These are phyloP conservation scores for Fusarium incarnatum DNA, from an alignment of 2,329 filamentous ascomycete species.

Conservation along the genomic window DNA sequence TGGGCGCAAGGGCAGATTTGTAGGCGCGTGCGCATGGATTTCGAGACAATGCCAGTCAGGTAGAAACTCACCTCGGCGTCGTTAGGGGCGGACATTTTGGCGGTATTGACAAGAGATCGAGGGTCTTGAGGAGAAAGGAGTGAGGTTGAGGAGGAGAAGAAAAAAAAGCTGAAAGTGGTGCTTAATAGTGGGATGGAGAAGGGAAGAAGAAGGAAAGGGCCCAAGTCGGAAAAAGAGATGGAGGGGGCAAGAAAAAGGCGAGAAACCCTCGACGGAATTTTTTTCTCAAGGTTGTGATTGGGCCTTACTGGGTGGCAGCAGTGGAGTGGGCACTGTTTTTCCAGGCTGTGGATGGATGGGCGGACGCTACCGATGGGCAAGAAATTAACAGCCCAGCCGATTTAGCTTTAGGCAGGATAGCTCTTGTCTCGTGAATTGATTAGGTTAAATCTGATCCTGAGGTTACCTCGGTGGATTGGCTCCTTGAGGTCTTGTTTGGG, in stretches of 20 bases:
- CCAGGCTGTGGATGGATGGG: slow-evolving; percentile 35
- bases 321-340: slow-evolving; percentile 47
- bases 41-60: slow-evolving; percentile 13
- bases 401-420: not conserved
- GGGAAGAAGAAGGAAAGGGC: slow-evolving; percentile 48
- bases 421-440: slow-evolving; percentile 2
- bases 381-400: slow-evolving; percentile 26
- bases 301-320: slow-evolving; percentile 42
- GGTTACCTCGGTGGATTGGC: not conserved
- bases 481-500: not conserved
- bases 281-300: slow-evolving; percentile 55
- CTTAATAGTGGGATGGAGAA: slow-evolving; percentile 47
- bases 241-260: slow-evolving; percentile 52
- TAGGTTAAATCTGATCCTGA: not conserved
- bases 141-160: slow-evolving; percentile 42
- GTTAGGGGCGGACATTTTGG: slow-evolving; percentile 66
- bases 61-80: slow-evolving; percentile 59
- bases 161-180: slow-evolving; percentile 47
- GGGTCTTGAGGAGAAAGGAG: slow-evolving; percentile 48
- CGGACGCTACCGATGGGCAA: slow-evolving; percentile 41
- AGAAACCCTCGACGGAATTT: slow-evolving; percentile 53
- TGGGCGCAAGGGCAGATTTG: slow-evolving; percentile 46
- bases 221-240: slow-evolving; percentile 44
- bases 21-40: slow-evolving; percentile 41
- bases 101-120: slow-evolving; percentile 56